Percentiles rank a stretch among this genome's conserved stretches.
Evolutionary conservation across 2,329 filamentous ascomycete genomes (phyloP).

Genomic region (Paracoccidioides brasiliensis): DNA sequence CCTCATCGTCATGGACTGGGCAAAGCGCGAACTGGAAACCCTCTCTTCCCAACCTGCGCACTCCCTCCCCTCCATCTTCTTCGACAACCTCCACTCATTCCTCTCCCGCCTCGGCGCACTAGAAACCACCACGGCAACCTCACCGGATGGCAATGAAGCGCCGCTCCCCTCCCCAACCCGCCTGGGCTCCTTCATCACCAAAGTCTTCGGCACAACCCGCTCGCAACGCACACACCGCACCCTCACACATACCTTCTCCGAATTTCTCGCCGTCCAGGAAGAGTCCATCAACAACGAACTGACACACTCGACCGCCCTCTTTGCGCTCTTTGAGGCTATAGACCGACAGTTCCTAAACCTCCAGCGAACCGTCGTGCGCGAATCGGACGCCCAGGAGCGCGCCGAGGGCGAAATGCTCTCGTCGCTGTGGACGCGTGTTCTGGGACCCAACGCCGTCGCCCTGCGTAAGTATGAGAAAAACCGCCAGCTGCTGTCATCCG

Average conservation of each 20-base stretch:
- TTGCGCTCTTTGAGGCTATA: conserved; percentile 81
- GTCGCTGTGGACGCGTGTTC: conserved; percentile 71
- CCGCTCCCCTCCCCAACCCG: conserved; percentile 41
- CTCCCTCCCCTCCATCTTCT: conserved; percentile 53
- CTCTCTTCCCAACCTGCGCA: conserved; percentile 50
- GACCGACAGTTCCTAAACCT: conserved; percentile 84
- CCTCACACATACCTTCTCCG: conserved; percentile 74
- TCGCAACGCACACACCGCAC: conserved; percentile 69
- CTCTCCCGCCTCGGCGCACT: conserved; percentile 44
- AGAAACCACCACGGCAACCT: conserved; percentile 22
- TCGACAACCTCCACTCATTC: conserved; percentile 71
- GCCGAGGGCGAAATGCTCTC: conserved; percentile 69
- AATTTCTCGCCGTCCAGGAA: conserved; percentile 77
- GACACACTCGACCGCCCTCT: conserved; percentile 64
- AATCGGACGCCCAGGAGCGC: conserved; percentile 68
- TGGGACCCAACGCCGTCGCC: conserved; percentile 60
- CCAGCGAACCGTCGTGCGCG: conserved; percentile 70
- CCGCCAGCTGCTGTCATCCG: conserved; percentile 60
- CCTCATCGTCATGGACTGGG: conserved; percentile 93
- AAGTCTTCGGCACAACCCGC: conserved; percentile 65
- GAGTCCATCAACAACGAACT: conserved; percentile 79
- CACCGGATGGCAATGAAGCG: conserved; percentile 1
- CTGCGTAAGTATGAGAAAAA: conserved; percentile 92
- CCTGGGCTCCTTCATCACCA: conserved; percentile 55
- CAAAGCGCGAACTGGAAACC: conserved; percentile 66